phyloP scores from a whole-genome alignment of 805 yeast species.

The Wickerhamomyces tratensis region DNA sequence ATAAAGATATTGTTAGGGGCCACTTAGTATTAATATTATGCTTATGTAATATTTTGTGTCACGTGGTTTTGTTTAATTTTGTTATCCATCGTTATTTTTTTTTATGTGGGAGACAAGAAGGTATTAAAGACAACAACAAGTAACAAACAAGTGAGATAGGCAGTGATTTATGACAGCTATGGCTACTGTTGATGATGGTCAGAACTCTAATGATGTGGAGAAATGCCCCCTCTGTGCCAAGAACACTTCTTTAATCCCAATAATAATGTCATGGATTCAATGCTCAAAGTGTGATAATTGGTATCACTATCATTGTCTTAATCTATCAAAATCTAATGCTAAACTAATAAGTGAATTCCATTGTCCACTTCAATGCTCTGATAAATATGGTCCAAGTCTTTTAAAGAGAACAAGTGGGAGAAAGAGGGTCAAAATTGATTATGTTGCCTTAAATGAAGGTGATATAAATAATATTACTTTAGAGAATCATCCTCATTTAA shows the following conservation, averaged over 20 bases:
- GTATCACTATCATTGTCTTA: conserved; percentile 38
- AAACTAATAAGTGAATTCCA: conserved; percentile 38
- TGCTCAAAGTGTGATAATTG: neutral
- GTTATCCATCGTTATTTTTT: no score
- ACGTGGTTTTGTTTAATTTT: no score
- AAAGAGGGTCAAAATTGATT: conserved; percentile 50
- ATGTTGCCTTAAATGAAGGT: conserved; percentile 73
- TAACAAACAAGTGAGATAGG: no score
- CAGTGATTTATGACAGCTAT: neutral
- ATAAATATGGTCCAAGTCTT: conserved; percentile 38
- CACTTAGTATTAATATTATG: no score
- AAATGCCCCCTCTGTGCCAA: neutral
- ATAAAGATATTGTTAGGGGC: no score
- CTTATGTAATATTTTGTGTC: no score
- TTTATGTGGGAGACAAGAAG: no score
- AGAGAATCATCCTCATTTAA: conserved; percentile 52
- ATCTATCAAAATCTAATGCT: conserved; percentile 26
- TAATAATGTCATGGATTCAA: conserved; percentile 1
- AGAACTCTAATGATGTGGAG: neutral
- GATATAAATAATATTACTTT: conserved; percentile 36
- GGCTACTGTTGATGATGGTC: conserved; percentile 1
- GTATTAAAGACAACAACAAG: no score
- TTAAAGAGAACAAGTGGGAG: conserved; percentile 46
- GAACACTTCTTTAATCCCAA: neutral
- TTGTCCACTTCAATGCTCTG: conserved; percentile 36